These are phyloP conservation scores for Penicillium salamii DNA, from an alignment of 495 filamentous ascomycete species.

Conservation along the genomic window DNA sequence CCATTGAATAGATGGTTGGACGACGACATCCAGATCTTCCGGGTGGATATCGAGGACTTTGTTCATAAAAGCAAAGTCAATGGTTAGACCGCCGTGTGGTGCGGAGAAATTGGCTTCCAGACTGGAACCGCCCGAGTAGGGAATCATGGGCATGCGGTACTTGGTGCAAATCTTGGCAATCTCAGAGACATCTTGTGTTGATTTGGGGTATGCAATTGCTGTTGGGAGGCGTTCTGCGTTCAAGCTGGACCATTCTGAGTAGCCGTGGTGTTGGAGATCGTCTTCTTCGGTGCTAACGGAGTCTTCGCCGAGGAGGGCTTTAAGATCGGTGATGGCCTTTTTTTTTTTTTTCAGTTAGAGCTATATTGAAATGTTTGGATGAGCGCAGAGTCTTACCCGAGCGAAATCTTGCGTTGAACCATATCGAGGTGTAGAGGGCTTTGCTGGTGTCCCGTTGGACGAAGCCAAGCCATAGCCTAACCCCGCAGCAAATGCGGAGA, in stretches of 20 bases:
- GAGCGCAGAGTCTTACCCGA: constrained; percentile 29
- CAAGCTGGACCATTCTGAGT: constrained; percentile 83
- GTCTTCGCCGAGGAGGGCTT: constrained; percentile 59
- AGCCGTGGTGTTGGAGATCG: constrained; percentile 76
- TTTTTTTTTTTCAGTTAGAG: constrained; percentile 22
- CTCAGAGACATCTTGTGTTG: constrained; percentile 74
- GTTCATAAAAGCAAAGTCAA: constrained; percentile 88
- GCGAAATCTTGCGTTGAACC: constrained; percentile 40
- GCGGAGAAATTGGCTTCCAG: constrained; percentile 88
- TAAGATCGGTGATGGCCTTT: constrained; percentile 64
- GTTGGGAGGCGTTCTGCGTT: constrained; percentile 76
- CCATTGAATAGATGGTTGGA: constrained; percentile 90
- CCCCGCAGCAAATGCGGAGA: constrained; percentile 35
- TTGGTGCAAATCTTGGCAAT: constrained; percentile 81
- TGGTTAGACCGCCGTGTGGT: constrained; percentile 78
- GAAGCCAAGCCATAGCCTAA: constrained; percentile 36
- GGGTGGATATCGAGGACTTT: constrained; percentile 74
- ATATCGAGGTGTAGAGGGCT: constrained; percentile 28
- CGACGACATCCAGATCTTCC: constrained; percentile 87
- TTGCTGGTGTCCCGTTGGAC: constrained; percentile 14
- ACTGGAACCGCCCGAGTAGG: constrained; percentile 83
- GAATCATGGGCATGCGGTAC: constrained; percentile 78
- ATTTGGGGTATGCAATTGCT: constrained; percentile 76
- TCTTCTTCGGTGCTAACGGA: constrained; percentile 81
- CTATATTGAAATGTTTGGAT: constrained; percentile 13